phyloP scores from a whole-genome alignment of 345 rosid species.

The Jatropha curcas region DNA sequence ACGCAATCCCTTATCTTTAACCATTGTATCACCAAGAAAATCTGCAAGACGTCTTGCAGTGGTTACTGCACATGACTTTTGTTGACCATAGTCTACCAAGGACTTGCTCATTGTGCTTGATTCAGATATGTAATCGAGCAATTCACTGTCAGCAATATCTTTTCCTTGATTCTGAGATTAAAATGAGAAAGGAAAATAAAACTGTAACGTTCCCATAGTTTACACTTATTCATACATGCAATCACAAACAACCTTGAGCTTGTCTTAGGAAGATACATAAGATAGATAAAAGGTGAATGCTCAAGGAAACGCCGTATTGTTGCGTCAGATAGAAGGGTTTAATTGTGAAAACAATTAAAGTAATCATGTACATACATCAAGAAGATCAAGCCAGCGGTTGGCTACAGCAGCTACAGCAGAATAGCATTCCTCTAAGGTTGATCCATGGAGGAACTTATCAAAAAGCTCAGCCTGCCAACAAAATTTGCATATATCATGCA shows the following conservation, averaged over 20 bases:
- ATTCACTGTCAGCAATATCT: slow-evolving; percentile 88
- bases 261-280: background rate
- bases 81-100: slow-evolving; percentile 87
- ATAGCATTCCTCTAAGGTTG: slow-evolving; percentile 90
- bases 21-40: slow-evolving; percentile 92
- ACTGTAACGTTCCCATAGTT: slow-evolving; percentile 11
- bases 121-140: slow-evolving; percentile 94
- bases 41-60: slow-evolving; percentile 94
- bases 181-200: slow-evolving; percentile 22
- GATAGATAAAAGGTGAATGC: background rate
- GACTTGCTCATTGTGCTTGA: slow-evolving; percentile 99
- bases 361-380: slow-evolving; percentile 62
- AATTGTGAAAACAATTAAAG: background rate
- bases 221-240: slow-evolving; percentile 4
- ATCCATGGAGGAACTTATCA: slow-evolving; percentile 89
- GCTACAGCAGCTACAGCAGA: slow-evolving; percentile 93
- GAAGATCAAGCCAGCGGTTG: slow-evolving; percentile 97
- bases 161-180: slow-evolving; percentile 76
- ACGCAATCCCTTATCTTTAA: slow-evolving; percentile 96
- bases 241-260: background rate
- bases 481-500: slow-evolving; percentile 11
- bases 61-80: slow-evolving; percentile 97
- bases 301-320: background rate
- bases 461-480: slow-evolving; percentile 85
- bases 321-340: slow-evolving; percentile 1